Conservation (phyloP, 352 stramenopile genomes). For the Phytophthora litchii region DNA sequence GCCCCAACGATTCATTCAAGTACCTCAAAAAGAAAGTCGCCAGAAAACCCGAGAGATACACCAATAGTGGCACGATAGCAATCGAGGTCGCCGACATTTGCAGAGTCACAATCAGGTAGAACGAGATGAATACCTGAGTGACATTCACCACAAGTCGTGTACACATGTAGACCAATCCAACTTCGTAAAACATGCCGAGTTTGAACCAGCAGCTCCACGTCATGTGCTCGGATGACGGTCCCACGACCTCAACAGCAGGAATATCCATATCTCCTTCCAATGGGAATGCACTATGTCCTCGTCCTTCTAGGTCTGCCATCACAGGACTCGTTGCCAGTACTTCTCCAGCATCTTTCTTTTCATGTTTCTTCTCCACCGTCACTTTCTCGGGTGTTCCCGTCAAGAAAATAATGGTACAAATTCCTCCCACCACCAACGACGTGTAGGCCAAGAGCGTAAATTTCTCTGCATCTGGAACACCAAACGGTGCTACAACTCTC, state of each 20-base stretch:
- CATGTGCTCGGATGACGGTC: slow-evolving; percentile 45
- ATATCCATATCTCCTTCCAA: slow-evolving; percentile 63
- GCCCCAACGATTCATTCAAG: slow-evolving; percentile 74
- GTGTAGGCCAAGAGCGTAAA: slow-evolving; percentile 81
- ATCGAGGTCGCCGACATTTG: slow-evolving; percentile 87
- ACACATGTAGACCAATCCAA: slow-evolving; percentile 89
- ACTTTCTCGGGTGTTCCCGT: slow-evolving; percentile 69
- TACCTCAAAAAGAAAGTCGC: slow-evolving; percentile 80
- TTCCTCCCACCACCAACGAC: slow-evolving; percentile 67
- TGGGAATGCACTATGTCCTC: slow-evolving; percentile 50
- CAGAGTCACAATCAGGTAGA: slow-evolving; percentile 86
- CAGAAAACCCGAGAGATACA: slow-evolving; percentile 85
- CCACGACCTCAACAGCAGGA: slow-evolving; percentile 30
- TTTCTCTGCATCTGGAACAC: slow-evolving; percentile 71
- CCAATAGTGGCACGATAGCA: slow-evolving; percentile 81
- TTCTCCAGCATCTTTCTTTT: slow-evolving; percentile 29
- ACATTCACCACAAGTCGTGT: slow-evolving; percentile 86
- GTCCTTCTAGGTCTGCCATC: slow-evolving; percentile 51
- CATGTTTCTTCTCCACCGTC: slow-evolving; percentile 22
- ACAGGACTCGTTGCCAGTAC: slow-evolving; percentile 55
- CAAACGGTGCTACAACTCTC: slow-evolving; percentile 57
- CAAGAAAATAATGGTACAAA: slow-evolving; percentile 71
- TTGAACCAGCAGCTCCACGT: slow-evolving; percentile 82
- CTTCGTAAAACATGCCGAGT: slow-evolving; percentile 85
- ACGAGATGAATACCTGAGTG: slow-evolving; percentile 89